Evolutionary conservation across 805 yeast species (phyloP), one percentile per base, ranked within the genome.

Genomic region (Yueomyces sp.): DNA sequence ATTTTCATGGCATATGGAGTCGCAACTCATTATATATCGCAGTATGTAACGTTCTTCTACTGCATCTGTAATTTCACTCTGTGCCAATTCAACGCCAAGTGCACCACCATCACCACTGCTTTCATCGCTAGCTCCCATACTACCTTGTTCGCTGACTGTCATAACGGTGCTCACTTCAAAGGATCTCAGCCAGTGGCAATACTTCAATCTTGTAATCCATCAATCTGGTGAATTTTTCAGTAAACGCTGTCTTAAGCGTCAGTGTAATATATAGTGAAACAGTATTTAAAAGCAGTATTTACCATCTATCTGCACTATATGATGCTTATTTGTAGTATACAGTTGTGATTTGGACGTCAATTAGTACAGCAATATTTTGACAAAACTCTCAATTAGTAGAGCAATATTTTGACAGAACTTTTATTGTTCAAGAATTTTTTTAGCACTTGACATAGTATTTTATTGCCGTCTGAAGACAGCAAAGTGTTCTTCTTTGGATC

Each of bases 391-490:
- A 30, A 33, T 44, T 52, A 61, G 45, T 54, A 62, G 33, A 60
- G 43, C n/a, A 60, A 38, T 9, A 60, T 47, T 45, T 57, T 62
- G 1, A 62, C 63, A 11, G 65, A 60, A 43, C 63, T 57, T 39
- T 61, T 61, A 36, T 62, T 60, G n/a, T 47, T 48, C 8, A 55
- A 42, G 31, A 60, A 45, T 7, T 50, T 51, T 41, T 52, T 60
- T 37, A 62, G 45, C 3, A 53, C 55, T 37, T 49, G 50, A 30
- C 56, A 52, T 19, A 62, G 50, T 6, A 52, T 49, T 19, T 46
- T 42, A 3, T 53, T 49, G 37, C 57, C 56, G 11, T 59, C 62
- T 19, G 55, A 54, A 12, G 59, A 46, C 7, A 60, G 45, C 32
- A 60, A 38, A 2, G 60, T 52, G 31, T 60, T 53, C 9, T 50